These are phyloP conservation scores for Lathyrus aphaca DNA, from an alignment of 306 rosid genomes.

Conservation along the genomic window DNA sequence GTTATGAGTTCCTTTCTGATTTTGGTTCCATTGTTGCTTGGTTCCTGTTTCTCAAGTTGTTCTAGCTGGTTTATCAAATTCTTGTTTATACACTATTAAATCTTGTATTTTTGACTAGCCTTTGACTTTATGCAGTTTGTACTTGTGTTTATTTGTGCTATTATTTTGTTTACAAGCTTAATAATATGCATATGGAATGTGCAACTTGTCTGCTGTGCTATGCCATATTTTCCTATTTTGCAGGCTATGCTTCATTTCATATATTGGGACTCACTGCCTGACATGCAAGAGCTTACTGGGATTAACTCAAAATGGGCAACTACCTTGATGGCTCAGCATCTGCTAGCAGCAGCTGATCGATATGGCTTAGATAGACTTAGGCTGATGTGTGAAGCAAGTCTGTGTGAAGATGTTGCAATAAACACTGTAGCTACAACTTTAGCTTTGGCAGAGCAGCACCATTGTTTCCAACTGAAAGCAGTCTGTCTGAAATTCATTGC, in stretches of 20 bases:
- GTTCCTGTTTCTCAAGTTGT: conserved; percentile 6
- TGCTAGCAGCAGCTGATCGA: conserved; percentile 87
- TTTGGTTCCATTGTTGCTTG: conserved; percentile 5
- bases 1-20: conserved; percentile 5
- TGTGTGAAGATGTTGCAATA: conserved; percentile 72
- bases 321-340: conserved; percentile 83
- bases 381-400: conserved; percentile 67
- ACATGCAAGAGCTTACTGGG: conserved; percentile 74
- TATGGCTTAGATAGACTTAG: conserved; percentile 81
- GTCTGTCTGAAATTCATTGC: conserved; percentile 85
- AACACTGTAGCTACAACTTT: conserved; percentile 85
- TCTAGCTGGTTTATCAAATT: background rate
- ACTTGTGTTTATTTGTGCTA: conserved; percentile 32
- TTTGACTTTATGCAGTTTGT: conserved; percentile 2
- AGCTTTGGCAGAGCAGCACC: conserved; percentile 94
- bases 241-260: conserved; percentile 82
- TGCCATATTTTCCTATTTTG: conserved; percentile 34
- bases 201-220: conserved; percentile 36
- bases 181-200: conserved; percentile 31
- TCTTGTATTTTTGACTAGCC: conserved; percentile 2
- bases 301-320: conserved; percentile 64
- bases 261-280: conserved; percentile 82
- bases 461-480: conserved; percentile 79
- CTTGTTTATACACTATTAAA: background rate
- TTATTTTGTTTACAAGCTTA: conserved; percentile 28